phyloP scores from a whole-genome alignment of 257 asterid genomes.

The Solanum neorickii region DNA sequence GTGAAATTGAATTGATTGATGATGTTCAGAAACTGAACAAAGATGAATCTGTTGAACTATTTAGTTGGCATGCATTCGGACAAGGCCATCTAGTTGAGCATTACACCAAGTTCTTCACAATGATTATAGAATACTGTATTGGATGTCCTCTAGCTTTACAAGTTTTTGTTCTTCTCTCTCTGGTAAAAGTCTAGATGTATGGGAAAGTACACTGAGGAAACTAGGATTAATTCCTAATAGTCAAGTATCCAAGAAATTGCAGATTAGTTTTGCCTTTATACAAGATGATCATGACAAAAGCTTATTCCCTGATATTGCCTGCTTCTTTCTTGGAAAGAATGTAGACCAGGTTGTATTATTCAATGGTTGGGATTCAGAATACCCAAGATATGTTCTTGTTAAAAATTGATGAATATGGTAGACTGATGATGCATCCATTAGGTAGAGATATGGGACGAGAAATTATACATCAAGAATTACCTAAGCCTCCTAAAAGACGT shows the following conservation, averaged over 20 bases:
- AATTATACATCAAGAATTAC: constrained; percentile 2
- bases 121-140: background rate
- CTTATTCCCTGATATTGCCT: constrained; percentile 2
- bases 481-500: background rate
- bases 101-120: background rate
- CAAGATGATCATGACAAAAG: constrained; percentile 1
- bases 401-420: background rate
- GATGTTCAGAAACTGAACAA: background rate
- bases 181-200: background rate
- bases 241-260: background rate
- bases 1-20: background rate
- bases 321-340: constrained; percentile 2
- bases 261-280: background rate
- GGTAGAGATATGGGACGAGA: constrained; percentile 5
- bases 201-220: background rate
- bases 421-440: constrained; percentile 1
- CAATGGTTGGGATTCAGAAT: background rate
- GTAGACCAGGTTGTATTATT: background rate
- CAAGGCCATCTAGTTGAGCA: background rate
- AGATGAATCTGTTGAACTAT: background rate
- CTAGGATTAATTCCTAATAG: background rate
- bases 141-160: constrained; percentile 7
- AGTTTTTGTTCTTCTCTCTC: constrained; percentile 2
- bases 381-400: background rate
- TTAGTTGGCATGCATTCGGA: constrained; percentile 11